A percentile compares a stretch with the other conserved stretches of the same genome.
These are phyloP conservation scores for Elsinoe arachidis DNA, from an alignment of 2,329 filamentous ascomycete species.

Conservation along the genomic window DNA sequence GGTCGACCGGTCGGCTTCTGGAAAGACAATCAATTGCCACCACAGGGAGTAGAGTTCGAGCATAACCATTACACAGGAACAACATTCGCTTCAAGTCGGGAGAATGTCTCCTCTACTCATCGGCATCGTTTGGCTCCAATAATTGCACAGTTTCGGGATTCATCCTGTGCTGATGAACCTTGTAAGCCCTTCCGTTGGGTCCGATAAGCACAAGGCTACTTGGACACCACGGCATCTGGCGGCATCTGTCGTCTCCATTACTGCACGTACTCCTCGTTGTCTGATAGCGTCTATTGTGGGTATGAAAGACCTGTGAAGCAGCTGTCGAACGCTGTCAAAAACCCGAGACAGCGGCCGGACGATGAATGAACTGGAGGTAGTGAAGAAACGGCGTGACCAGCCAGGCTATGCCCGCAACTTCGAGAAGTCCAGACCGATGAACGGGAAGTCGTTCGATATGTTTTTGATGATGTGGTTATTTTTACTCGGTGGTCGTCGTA, in stretches of 20 bases:
- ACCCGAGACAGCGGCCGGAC: neutral
- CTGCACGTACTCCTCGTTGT: neutral
- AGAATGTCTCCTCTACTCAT: neutral
- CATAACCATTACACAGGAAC: neutral
- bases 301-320: neutral
- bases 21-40: conserved; percentile 2
- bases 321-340: neutral
- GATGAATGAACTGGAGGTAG: neutral
- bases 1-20: neutral
- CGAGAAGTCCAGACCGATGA: neutral
- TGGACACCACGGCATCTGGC: neutral
- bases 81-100: neutral
- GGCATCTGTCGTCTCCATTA: neutral
- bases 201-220: neutral
- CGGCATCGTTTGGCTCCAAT: neutral
- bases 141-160: neutral
- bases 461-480: neutral
- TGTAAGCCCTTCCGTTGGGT: neutral
- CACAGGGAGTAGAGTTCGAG: conserved; percentile 4
- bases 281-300: too few species aligned
- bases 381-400: neutral
- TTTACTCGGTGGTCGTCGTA: neutral
- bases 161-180: neutral
- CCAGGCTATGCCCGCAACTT: neutral
- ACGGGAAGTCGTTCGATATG: neutral